Percentiles rank a stretch among this genome's conserved stretches.
phyloP scores from a whole-genome alignment of 2,329 filamentous ascomycete genomes.

The Thielaviopsis ethacetica region DNA sequence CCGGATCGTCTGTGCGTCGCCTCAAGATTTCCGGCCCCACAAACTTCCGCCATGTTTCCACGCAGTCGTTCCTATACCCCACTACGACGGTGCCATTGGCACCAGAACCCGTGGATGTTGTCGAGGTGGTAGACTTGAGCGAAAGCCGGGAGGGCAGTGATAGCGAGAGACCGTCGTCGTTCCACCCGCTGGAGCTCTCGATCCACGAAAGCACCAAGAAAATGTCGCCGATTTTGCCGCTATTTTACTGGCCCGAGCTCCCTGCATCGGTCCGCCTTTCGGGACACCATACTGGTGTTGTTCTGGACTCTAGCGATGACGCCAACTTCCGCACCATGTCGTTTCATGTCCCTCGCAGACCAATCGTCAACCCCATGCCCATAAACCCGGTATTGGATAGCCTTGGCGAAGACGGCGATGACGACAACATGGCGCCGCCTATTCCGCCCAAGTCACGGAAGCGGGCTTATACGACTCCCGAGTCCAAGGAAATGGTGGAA shows the following conservation, averaged over 20 bases:
- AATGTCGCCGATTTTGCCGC: conserved; percentile 39
- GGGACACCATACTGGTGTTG: conserved; percentile 4
- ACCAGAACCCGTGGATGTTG: neutral
- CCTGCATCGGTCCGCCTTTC: conserved; percentile 1
- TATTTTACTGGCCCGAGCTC: conserved; percentile 25
- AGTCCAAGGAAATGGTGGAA: conserved; percentile 35
- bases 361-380: conserved; percentile 19
- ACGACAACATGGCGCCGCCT: conserved; percentile 13
- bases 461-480: conserved; percentile 29
- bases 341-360: conserved; percentile 37
- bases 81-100: neutral
- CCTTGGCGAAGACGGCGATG: conserved; percentile 13
- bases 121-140: neutral
- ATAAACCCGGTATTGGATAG: conserved; percentile 12
- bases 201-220: conserved; percentile 27
- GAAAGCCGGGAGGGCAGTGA: neutral
- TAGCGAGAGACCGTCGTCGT: conserved; percentile 22
- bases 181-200: conserved; percentile 40
- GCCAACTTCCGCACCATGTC: conserved; percentile 23
- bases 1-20: conserved; percentile 21
- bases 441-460: conserved; percentile 30
- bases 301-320: neutral
- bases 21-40: conserved; percentile 42
- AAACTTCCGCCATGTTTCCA: conserved; percentile 36
- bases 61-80: conserved; percentile 14